Conservation (phyloP, 2,329 filamentous ascomycete genomes). For the Fusarium nisikadoi region DNA sequence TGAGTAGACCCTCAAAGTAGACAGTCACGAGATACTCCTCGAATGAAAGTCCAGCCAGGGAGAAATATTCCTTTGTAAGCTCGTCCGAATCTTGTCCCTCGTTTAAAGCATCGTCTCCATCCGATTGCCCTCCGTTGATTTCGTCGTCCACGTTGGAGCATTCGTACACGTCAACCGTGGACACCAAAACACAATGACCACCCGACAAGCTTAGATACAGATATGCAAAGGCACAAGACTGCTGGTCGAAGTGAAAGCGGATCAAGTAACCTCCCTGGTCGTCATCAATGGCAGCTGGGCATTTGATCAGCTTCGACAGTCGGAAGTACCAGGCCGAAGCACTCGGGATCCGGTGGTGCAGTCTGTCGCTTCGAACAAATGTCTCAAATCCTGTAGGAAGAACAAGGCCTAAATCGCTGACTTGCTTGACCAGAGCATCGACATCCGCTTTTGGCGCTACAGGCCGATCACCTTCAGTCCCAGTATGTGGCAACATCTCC, state of each 20-base stretch:
- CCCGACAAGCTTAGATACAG: neutral
- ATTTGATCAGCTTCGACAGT: neutral
- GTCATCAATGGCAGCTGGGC: neutral
- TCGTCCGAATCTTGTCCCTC: neutral
- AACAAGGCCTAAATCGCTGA: neutral
- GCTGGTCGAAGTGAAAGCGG: neutral
- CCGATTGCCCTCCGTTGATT: neutral
- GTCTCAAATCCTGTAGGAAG: neutral
- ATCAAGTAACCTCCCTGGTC: neutral
- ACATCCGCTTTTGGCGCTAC: neutral
- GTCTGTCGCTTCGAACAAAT: neutral
- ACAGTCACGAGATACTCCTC: conserved; percentile 1
- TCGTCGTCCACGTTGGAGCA: neutral
- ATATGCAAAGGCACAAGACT: neutral
- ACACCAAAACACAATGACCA: neutral
- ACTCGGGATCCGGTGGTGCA: neutral
- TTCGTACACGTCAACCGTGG: neutral
- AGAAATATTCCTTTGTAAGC: neutral
- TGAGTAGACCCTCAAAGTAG: neutral
- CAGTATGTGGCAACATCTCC: neutral
- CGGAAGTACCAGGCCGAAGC: neutral
- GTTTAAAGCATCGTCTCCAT: neutral
- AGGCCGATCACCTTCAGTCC: neutral
- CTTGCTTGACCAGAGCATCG: neutral
- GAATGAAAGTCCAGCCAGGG: neutral